Percentiles rank a stretch among this genome's conserved stretches.
phyloP scores from a whole-genome alignment of 768 basidiomycete species.

The Boletus sp. region DNA sequence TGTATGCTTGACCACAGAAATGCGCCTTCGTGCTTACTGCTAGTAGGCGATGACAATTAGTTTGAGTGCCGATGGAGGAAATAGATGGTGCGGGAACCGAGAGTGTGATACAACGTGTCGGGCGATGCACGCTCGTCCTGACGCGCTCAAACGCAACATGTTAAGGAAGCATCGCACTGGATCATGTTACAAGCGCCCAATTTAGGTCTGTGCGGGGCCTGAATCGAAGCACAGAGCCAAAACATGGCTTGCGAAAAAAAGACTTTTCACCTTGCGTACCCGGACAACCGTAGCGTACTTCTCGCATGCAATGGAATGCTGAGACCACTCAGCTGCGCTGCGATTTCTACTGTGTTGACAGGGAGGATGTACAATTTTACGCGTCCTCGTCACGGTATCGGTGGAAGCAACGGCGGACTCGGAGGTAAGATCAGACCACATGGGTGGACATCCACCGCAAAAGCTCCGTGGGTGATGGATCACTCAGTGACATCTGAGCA shows the following conservation, averaged over 20 bases:
- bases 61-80: neutral
- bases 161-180: conserved; percentile 4
- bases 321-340: neutral
- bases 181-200: conserved; percentile 2
- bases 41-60: conserved; percentile 3
- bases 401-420: conserved; percentile 2
- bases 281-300: neutral
- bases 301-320: neutral
- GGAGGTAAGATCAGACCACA: neutral
- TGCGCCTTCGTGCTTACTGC: neutral
- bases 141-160: neutral
- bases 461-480: neutral
- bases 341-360: conserved; percentile 3
- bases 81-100: neutral
- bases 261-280: neutral
- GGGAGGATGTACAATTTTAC: neutral
- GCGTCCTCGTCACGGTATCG: neutral
- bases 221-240: neutral
- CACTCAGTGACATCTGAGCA: neutral
- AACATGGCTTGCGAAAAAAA: neutral
- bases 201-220: neutral
- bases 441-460: neutral
- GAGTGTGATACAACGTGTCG: neutral
- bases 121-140: neutral
- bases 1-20: neutral